These are phyloP conservation scores for Coprinopsis cinerea DNA, from an alignment of 768 basidiomycete genomes.

Conservation along the genomic window DNA sequence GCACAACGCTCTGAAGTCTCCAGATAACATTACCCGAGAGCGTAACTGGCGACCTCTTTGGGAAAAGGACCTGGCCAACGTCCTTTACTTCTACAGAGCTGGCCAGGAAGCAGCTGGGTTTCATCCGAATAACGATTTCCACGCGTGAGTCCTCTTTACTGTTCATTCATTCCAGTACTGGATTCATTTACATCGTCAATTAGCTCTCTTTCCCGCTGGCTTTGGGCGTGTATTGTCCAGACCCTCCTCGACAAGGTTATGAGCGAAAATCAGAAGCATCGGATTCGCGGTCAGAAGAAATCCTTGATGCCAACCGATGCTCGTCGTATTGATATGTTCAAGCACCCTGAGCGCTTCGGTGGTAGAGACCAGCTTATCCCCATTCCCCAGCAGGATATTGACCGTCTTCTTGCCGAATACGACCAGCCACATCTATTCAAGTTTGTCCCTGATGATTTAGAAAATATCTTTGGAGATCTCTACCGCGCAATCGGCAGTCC, in stretches of 20 bases:
- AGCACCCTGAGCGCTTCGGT: constrained; percentile 15
- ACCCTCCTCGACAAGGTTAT: constrained; percentile 13
- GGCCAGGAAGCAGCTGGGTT: constrained; percentile 18
- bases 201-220: constrained; percentile 19
- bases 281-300: constrained; percentile 17
- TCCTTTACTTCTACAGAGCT: constrained; percentile 15
- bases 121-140: constrained; percentile 14
- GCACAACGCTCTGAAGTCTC: constrained; percentile 19
- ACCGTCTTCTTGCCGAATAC: constrained; percentile 14
- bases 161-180: too few relatives aligned
- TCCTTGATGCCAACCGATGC: constrained; percentile 19
- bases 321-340: constrained; percentile 19
- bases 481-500: constrained; percentile 15
- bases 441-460: constrained; percentile 17
- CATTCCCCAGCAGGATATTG: constrained; percentile 15
- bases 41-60: constrained; percentile 22
- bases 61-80: constrained; percentile 22
- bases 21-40: constrained; percentile 25
- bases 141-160: constrained; percentile 15
- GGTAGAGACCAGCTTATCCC: constrained; percentile 13
- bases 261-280: constrained; percentile 14
- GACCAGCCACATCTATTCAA: constrained; percentile 15
- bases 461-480: constrained; percentile 11
- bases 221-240: constrained; percentile 22
- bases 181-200: too few relatives aligned